Percentiles rank a stretch among this genome's conserved stretches.
Conservation (phyloP, 257 asterid species). For the Penstemon newberryi region DNA sequence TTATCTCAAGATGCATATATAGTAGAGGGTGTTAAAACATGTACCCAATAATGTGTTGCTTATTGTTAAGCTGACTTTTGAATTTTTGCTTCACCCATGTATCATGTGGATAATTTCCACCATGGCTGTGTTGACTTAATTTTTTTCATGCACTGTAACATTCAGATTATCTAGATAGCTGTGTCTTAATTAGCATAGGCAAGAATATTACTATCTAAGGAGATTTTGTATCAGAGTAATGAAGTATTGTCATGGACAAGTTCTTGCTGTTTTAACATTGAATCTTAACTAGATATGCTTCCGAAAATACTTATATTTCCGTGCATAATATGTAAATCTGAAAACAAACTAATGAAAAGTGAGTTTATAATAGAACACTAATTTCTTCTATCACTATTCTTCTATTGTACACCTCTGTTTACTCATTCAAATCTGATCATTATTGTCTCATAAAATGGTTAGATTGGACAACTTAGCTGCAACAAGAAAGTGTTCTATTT, state of each 20-base stretch:
- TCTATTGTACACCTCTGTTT: background rate
- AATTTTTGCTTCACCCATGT: no score
- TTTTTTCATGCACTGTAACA: no score
- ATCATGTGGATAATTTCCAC: no score
- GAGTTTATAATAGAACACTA: no score
- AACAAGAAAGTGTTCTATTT: background rate
- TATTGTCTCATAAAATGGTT: background rate
- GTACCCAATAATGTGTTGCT: no score
- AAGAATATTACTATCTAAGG: slow-evolving; percentile 5
- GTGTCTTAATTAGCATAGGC: slow-evolving; percentile 16
- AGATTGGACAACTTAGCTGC: background rate
- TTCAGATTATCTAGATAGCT: no score
- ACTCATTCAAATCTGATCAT: background rate
- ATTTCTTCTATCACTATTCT: background rate
- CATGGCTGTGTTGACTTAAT: no score
- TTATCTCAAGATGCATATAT: no score
- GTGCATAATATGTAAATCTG: background rate
- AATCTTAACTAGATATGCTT: no score
- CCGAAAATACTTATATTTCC: background rate
- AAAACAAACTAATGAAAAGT: background rate
- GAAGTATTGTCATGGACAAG: slow-evolving; percentile 27
- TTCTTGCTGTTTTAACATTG: no score
- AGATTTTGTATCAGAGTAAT: slow-evolving; percentile 18
- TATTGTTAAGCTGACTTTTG: no score
- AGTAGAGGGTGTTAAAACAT: no score